Evolutionary conservation across 192 early-diverging fungal genomes (phyloP), one percentile per base, ranked within the genome.

Genomic region (Podila minutissima): DNA sequence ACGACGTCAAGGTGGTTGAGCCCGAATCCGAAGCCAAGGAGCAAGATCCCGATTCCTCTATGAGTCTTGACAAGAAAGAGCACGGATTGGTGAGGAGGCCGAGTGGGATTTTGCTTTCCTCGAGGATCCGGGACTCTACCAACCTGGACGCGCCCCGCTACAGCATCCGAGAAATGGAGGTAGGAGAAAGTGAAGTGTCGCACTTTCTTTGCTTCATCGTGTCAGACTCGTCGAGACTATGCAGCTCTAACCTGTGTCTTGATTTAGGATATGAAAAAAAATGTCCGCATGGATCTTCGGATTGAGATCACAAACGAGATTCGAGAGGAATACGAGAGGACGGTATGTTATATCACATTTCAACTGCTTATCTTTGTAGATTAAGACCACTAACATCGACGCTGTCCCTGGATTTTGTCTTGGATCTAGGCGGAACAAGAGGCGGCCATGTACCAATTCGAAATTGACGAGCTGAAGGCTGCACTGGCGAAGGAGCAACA

Each of bases 261-360:
- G 9, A 31, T 33, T 7, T 63, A 81, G 77, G 77, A 81, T 33
- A 81, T 81, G 77, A 81, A 81, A 81, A 81, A 66, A 67, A 81
- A 81, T 61, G 77, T 65, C 19, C 37, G 77, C 5, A 81, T 81
- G 77, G 77, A 81, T 41, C 26, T 81, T 49, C 77, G 77, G 48
- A 81, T 81, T 19, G 77, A 81, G 37, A 81, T 81, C 49, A 81
- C 77, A 4, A 81, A 81, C 32, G 77, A 81, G 62, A 81, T 81
- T 37, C 62, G 77, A 29, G 77, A 81, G 51, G 77, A 81, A 66
- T 81, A 81, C 49, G 77, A 81, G 48, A 22, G 67, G 29, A 72
- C 77, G 20, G 77, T 79, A 72, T 64, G 75, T 35, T 11, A 41
- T 37, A 0, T 17, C 31, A 61, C 2, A 31, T 35, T 5, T 32